These are phyloP conservation scores for Aureobasidium musti DNA, from an alignment of 2,329 filamentous ascomycete genomes.

Conservation along the genomic window DNA sequence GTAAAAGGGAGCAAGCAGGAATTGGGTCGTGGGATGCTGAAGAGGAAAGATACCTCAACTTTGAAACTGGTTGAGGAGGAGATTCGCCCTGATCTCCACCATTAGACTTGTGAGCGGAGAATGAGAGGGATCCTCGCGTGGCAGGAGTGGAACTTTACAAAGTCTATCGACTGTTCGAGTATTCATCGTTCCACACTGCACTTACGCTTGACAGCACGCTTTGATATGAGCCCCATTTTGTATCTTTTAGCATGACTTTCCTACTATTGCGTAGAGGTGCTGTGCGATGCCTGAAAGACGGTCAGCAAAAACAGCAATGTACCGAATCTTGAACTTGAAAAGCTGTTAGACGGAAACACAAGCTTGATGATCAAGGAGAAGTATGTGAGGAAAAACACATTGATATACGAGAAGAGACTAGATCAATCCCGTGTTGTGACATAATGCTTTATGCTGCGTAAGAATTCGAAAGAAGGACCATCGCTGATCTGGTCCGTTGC, in stretches of 20 bases:
- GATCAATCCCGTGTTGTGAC: background rate
- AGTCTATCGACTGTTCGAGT: background rate
- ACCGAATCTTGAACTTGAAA: background rate
- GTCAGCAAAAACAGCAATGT: background rate
- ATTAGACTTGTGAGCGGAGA: background rate
- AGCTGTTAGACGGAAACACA: background rate
- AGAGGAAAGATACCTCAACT: background rate
- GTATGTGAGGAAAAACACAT: background rate
- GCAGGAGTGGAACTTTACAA: background rate
- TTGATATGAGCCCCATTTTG: background rate
- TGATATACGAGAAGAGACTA: background rate
- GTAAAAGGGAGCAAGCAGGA: background rate
- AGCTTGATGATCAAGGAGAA: background rate
- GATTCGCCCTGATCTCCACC: background rate
- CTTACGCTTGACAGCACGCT: background rate
- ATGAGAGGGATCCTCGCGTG: background rate
- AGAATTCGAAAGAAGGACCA: background rate
- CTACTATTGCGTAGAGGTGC: background rate
- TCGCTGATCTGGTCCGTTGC: background rate
- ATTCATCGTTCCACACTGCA: background rate
- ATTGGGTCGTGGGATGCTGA: background rate
- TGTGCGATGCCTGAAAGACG: background rate
- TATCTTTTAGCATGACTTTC: background rate
- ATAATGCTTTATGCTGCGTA: conserved; percentile 6
- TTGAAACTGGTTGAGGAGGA: conserved; percentile 3